phyloP scores from a whole-genome alignment of 345 rosid species.

The Brassica napus region Da-Ae NC_063443.1:1464001-1464500 shows the following conservation, averaged over 20 bases:
- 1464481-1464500: conserved; percentile 57
- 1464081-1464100: conserved; percentile 22
- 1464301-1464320: conserved; percentile 84
- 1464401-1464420: not conserved
- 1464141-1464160: not conserved
- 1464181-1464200: not conserved
- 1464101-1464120: conserved; percentile 37
- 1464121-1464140: not conserved
- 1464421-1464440: conserved; percentile 56
- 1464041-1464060: conserved; percentile 71
- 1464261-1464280: conserved; percentile 46
- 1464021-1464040: conserved; percentile 73
- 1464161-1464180: not conserved
- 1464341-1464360: conserved; percentile 75
- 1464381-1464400: not conserved
- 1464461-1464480: conserved; percentile 78
- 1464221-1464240: conserved; percentile 86
- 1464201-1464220: conserved; percentile 44
- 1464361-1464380: not conserved
- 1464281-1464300: conserved; percentile 72
- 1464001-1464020: conserved; percentile 96
- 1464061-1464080: conserved; percentile 84
- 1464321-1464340: conserved; percentile 97
- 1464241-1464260: conserved; percentile 92
- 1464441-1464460: conserved; percentile 78